Evolutionary conservation across 2,329 filamentous ascomycete species (phyloP), one percentile per base, ranked within the genome.

Genomic region (Aureobasidium uvarum): DNA sequence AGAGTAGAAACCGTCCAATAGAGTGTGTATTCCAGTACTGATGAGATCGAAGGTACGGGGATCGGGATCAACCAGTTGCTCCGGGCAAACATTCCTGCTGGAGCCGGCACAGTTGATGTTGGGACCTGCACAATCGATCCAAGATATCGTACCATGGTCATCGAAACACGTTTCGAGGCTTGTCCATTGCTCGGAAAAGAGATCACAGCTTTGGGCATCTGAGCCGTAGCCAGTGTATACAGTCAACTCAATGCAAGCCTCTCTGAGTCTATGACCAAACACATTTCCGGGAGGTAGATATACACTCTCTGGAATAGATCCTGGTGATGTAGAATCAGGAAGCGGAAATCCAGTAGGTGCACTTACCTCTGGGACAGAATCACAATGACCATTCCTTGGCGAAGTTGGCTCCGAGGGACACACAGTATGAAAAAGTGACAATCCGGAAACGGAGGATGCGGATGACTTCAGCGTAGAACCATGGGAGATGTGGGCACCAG

Each of bases 391-490:
- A 43, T 43, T 33, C 10, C 14, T 18, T 23, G 36, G 60, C 1
- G 38, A 52, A 2, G 28, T 20, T 18, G 38, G 46, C 6, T 43
- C 66, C 23, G 56, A 60, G 2, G 59, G 60, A 52, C 48, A 63
- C 23, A 38, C 45, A 36, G 69, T 62, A 43, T 80, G 80, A 70
- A 88, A 81, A 0, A 81, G 74, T 50, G 80, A 82, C 52, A 81
- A 72, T 2, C 78, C 80, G 58, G 80, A 82, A 23, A 82, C 73
- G 16, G 81, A 83, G 1, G 81, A 83, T 16, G 80, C 78, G 16
- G 80, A 80, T 0, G 81, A 83, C 8, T 74, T 73, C 28, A 81
- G 70, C 3, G 80, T 78, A 25, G 75, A 77, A n/a, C 74, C 39
- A n/a, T 36, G 50, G 14, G n/a, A 7, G 33, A 33, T 52, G 5